Evolutionary conservation across 2,329 filamentous ascomycete genomes (phyloP).

Genomic region (Talaromyces sp.): DNA sequence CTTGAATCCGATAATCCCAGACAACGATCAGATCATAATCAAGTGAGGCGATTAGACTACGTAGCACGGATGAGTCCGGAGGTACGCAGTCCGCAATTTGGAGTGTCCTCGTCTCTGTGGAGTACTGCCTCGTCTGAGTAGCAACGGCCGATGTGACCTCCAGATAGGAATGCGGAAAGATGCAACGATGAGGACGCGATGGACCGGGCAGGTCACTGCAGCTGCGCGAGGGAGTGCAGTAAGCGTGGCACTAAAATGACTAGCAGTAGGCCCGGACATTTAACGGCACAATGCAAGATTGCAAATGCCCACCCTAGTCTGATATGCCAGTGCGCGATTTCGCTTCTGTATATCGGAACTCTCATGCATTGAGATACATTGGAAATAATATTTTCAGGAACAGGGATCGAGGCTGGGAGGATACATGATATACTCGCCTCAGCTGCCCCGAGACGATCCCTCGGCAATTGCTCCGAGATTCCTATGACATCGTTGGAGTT

Average conservation of each 20-base stretch:
- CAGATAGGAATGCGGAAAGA: not conserved
- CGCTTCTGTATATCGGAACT: not conserved
- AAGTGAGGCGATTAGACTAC: not conserved
- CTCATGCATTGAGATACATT: not conserved
- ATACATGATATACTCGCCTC: not conserved
- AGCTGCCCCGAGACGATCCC: not conserved
- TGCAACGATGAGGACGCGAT: slow-evolving; percentile 3
- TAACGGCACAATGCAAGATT: slow-evolving; percentile 10
- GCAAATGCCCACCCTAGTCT: not conserved
- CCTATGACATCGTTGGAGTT: not conserved
- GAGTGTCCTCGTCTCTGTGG: not conserved
- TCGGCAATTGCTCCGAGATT: slow-evolving; percentile 5
- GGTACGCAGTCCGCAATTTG: not conserved
- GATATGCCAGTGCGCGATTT: not conserved
- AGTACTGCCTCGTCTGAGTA: not conserved
- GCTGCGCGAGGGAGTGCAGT: not conserved
- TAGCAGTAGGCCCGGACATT: slow-evolving; percentile 8
- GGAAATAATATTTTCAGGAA: not conserved
- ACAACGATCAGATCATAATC: not conserved
- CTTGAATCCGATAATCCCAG: not conserved
- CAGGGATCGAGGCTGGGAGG: too few species aligned
- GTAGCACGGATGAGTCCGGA: not conserved
- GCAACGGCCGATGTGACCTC: not conserved
- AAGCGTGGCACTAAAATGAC: not conserved
- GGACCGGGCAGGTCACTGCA: not conserved